Conservation (phyloP, 768 basidiomycete genomes). For the Leccinum aurantiacum region DNA sequence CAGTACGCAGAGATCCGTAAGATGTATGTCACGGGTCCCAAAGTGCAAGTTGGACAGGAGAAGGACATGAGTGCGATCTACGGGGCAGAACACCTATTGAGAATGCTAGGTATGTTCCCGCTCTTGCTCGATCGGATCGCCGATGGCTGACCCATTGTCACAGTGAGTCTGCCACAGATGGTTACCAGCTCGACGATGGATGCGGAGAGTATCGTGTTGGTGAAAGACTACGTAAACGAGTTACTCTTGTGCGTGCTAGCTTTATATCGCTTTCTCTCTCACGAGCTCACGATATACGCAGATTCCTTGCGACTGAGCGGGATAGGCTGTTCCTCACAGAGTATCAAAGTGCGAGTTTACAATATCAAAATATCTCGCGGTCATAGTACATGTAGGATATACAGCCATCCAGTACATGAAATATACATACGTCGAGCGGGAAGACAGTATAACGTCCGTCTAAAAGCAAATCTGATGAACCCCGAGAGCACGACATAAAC, state of each 20-base stretch:
- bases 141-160: slow-evolving; percentile 7
- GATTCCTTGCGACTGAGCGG: slow-evolving; percentile 79
- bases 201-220: slow-evolving; percentile 74
- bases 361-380: slow-evolving; percentile 81
- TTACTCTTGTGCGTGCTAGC: slow-evolving; percentile 62
- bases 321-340: slow-evolving; percentile 71
- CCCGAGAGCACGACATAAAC: neutral
- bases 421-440: slow-evolving; percentile 2
- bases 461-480: neutral
- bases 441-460: slow-evolving; percentile 1
- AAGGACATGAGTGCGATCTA: slow-evolving; percentile 90
- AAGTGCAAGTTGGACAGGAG: slow-evolving; percentile 65
- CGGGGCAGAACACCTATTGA: slow-evolving; percentile 89
- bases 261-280: neutral
- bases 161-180: slow-evolving; percentile 92
- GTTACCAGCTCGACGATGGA: slow-evolving; percentile 90
- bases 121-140: neutral
- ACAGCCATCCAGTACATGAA: slow-evolving; percentile 2
- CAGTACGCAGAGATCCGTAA: slow-evolving; percentile 85
- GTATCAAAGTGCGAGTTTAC: slow-evolving; percentile 73
- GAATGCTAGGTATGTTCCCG: slow-evolving; percentile 77
- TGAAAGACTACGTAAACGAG: slow-evolving; percentile 89
- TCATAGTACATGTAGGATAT: slow-evolving; percentile 32
- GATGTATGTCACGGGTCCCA: slow-evolving; percentile 68
- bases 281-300: slow-evolving; percentile 27